Base-by-base conservation (phyloP, 164 flowering plant species). In the Nelumbo lutea region DNA sequence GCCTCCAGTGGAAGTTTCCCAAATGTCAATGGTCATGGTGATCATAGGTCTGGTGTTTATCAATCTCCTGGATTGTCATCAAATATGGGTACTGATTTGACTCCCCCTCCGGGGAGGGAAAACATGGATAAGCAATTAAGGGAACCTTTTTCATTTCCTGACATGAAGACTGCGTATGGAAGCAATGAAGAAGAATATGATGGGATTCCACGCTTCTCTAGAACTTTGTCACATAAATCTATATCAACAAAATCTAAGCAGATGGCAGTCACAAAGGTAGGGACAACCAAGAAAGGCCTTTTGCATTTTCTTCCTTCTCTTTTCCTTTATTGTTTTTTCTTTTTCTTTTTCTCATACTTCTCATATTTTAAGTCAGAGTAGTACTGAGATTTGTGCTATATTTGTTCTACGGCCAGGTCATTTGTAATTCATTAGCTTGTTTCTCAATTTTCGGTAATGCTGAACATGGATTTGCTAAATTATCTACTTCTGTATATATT, bases 181-280 rank as follows among this genome's bases (percentile, higher is more conserved):
- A 53, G 53, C 43, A 57, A 66, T 64, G 65, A 70, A n/a, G 82
- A 79, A 50, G 82, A 78, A 11, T 42, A 83, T 62, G 89, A 85
- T 75, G 91, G 88, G 39, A 89, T 87, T 77, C 97, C 92, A 55
- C 84, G 82, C 11, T 70, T 88, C 70, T 65, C 88, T 38, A 85
- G 94, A 82, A 83, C 74, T 61, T 70, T 76, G 11, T 91, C 96
- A 5, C 70, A 86, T 40, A 91, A 85, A 75, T 85, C 88, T 47
- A 78, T 88, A 53, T 53, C 57, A 53, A 53, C 57, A 14, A 53
- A 11, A 78, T 79, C 88, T n/a, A 88, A 77, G 77, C 87, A 83
- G 59, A 85, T 73, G 56, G 85, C 89, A 9, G 87, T 82, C 59
- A 89, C 90, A 39, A 92, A 88, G 88, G 89, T 88, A 65, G 68